Base-by-base conservation (phyloP, 139 green algal genomes). In the Spirogloea muscicola region DNA sequence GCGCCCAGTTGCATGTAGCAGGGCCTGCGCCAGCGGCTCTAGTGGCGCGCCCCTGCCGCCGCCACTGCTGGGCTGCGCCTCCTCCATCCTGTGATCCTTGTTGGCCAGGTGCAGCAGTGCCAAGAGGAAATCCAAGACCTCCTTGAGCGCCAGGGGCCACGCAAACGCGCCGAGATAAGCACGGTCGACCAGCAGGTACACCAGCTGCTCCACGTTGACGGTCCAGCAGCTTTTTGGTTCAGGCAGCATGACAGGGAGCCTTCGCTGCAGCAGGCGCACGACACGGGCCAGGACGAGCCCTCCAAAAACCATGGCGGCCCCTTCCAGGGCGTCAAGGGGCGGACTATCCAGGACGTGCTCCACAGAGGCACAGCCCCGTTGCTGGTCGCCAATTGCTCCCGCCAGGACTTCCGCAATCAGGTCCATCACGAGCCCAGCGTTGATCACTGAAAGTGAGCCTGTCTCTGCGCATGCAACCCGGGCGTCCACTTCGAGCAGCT, bases 41-140 rank as follows among this genome's bases (percentile, higher is more conserved):
- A 78, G 40, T 9, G 21, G 29, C 0, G 39, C 13, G 31, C 48
- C 40, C 4, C 62, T 27, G 25, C n/a, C n/a, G 51, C 38, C 42
- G n/a, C 65, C 18, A 27, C 34, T 65, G 3, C 27, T 34, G 9
- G 65, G 38, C 37, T 51, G 65, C 10, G 46, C 39, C 40, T 68
- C 31, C 43, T 78, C 65, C n/a, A 78, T 31, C 5, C 40, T 38
- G 21, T 64, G 31, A n/a, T 79, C 69, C 31, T 10, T 33, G 65
- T 78, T 80, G 21, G 72, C 72, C 0, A 13, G 29, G 6, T 63
- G 65, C 25, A 80, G 62, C 44, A 77, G 9, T 9, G 33, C 29
- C 51, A 80, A 37, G 36, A 80, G 42, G 21, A 80, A 80, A 5
- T 78, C 16, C 64, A 80, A 29, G n/a, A 80, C 64, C 21, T 34